Percentiles rank a stretch among this genome's conserved stretches.
phyloP scores from a whole-genome alignment of 352 stramenopile species.

The Globisporangium iwayamae region DNA sequence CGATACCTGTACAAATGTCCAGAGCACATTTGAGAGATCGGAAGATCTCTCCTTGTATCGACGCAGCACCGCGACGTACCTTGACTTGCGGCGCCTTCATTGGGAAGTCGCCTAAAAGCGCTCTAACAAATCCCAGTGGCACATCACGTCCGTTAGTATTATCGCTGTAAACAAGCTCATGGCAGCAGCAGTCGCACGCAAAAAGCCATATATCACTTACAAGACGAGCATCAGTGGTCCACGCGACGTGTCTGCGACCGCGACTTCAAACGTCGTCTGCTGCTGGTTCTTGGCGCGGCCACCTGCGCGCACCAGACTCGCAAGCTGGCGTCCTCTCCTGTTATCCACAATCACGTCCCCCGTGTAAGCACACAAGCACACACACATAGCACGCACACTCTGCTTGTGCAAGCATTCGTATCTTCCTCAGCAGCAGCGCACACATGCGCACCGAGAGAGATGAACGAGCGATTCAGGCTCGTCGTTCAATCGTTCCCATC shows the following conservation, averaged over 20 bases:
- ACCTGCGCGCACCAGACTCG: conserved; percentile 77
- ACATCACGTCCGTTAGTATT: neutral
- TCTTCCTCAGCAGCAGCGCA: neutral
- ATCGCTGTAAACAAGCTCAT: no score
- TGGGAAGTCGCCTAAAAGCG: conserved; percentile 66
- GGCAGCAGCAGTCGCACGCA: no score
- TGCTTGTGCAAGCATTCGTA: neutral
- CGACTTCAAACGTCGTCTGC: conserved; percentile 82
- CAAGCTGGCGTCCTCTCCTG: conserved; percentile 70
- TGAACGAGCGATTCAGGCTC: neutral
- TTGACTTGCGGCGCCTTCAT: conserved; percentile 63
- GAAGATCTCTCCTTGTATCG: neutral
- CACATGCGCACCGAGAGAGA: neutral
- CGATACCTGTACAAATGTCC: conserved; percentile 33
- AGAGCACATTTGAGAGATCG: neutral
- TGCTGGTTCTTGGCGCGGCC: conserved; percentile 82
- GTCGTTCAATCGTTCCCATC: conserved; percentile 1
- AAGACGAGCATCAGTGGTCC: conserved; percentile 44
- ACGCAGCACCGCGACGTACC: conserved; percentile 18
- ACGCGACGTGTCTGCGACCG: conserved; percentile 53
- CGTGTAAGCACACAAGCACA: neutral
- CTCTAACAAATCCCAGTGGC: conserved; percentile 28
- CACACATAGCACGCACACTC: neutral
- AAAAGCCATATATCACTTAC: conserved; percentile 19
- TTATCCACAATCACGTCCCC: neutral